Conservation (phyloP, 495 filamentous ascomycete species). For the Talaromyces adpressus region DNA sequence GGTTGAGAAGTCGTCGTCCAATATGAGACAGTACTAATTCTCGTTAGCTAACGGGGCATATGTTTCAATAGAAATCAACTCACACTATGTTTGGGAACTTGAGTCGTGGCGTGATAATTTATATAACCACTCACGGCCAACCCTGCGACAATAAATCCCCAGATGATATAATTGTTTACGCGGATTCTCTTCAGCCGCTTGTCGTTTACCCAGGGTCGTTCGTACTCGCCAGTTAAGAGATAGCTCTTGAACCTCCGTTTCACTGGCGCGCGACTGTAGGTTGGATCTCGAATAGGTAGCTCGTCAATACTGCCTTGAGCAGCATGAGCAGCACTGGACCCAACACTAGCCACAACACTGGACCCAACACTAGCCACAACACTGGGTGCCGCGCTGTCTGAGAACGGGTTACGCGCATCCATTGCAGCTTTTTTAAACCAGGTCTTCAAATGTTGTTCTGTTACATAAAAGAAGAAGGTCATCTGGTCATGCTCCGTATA, state of each 20-base stretch:
- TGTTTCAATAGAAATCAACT: background rate
- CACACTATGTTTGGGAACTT: constrained; percentile 15
- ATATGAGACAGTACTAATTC: constrained; percentile 58
- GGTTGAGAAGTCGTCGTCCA: constrained; percentile 60
- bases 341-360: background rate
- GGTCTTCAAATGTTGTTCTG: background rate
- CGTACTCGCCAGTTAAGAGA: constrained; percentile 27
- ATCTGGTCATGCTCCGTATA: background rate
- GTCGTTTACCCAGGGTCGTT: constrained; percentile 28
- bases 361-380: background rate
- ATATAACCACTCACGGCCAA: constrained; percentile 22
- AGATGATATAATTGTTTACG: constrained; percentile 27
- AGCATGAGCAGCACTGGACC: background rate
- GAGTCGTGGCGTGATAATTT: constrained; percentile 14
- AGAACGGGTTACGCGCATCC: constrained; percentile 6
- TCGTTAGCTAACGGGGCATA: background rate
- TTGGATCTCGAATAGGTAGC: background rate
- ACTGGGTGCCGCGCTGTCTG: constrained; percentile 6
- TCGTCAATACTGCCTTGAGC: constrained; percentile 6
- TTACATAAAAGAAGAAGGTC: background rate
- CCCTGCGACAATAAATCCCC: constrained; percentile 20
- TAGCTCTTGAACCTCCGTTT: constrained; percentile 23
- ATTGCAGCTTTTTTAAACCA: background rate
- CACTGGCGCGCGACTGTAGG: constrained; percentile 2
- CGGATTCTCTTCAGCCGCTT: constrained; percentile 19